Evolutionary conservation across 495 filamentous ascomycete species (phyloP), one percentile per base, ranked within the genome.

Genomic region (Parachaetomium inaequale): DNA sequence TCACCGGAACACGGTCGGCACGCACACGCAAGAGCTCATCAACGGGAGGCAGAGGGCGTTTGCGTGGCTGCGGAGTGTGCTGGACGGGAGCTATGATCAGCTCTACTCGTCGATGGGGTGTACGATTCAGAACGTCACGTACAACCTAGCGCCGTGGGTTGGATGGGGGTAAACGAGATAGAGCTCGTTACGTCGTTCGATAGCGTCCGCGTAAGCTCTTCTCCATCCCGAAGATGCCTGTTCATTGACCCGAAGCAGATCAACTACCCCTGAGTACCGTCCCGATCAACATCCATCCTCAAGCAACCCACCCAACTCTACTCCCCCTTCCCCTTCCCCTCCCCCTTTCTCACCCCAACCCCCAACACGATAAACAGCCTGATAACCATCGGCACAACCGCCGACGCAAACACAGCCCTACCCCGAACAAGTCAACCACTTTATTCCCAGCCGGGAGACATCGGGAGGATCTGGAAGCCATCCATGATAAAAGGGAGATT

Each of bases 1-100:
- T 62, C 65, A 79, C n/a, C 70, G 78, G 2, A 80, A 80, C 50
- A 45, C 26, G 15, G 54, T 26, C n/a, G 54, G 54, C 14, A 29
- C 54, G 4, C 54, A 56, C 25, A 45, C 5, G 14, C 38, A 45
- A 7, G 54, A 56, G 38, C 25, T 45, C 6, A 15, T 56, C 36
- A 56, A 45, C 40, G 54, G 54, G 15, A 25, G 54, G 3, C 25
- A 21, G 17, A 56, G 54, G 54, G 54, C 54, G 25, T 56, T 56
- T 29, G 54, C 38, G 15, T 56, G 54, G 54, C 14, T 56, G 21
- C 36, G 38, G 17, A 43, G 26, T 23, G 54, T 56, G 25, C 15
- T 56, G 17, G 38, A 45, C 7, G 54, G 54, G 54, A 56, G 25
- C 7, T 45, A 45, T 12, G 25, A 21, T 3, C 14, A 56, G 34